These are phyloP conservation scores for Podospora pseudocomata DNA, from an alignment of 495 filamentous ascomycete species.

Conservation along the genomic window DNA sequence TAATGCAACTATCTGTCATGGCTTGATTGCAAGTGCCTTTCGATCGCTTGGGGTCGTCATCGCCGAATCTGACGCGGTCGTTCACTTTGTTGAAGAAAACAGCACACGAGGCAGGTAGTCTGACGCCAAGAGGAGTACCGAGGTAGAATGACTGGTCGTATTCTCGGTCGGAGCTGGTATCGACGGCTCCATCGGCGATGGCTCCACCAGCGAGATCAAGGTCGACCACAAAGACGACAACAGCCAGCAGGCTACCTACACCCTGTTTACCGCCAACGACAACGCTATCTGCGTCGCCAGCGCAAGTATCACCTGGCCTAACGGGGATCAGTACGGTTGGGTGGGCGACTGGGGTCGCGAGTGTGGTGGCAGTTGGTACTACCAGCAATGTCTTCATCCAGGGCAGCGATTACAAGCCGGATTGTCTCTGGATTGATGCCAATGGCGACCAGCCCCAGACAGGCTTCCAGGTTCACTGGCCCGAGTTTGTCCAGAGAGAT, in stretches of 20 bases:
- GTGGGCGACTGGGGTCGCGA: slow-evolving; percentile 29
- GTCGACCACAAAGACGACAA: slow-evolving; percentile 19
- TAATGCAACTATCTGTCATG: too few relatives aligned
- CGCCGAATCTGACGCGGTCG: too few relatives aligned
- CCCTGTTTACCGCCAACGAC: slow-evolving; percentile 32
- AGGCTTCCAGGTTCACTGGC: slow-evolving; percentile 36
- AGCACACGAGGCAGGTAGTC: too few relatives aligned
- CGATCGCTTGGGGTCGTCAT: too few relatives aligned
- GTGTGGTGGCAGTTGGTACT: slow-evolving; percentile 18
- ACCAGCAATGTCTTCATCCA: slow-evolving; percentile 8
- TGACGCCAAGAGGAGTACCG: too few relatives aligned
- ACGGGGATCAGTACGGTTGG: slow-evolving; percentile 28
- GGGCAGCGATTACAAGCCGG: slow-evolving; percentile 14
- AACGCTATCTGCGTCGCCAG: slow-evolving; percentile 33
- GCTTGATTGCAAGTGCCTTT: too few relatives aligned
- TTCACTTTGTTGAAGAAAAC: too few relatives aligned
- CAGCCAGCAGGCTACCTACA: slow-evolving; percentile 26
- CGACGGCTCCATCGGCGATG: slow-evolving; percentile 18
- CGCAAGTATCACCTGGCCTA: slow-evolving; percentile 28
- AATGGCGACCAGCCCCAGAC: slow-evolving; percentile 31
- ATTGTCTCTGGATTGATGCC: slow-evolving; percentile 34
- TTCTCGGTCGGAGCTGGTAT: too few relatives aligned
- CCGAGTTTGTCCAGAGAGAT: slow-evolving; percentile 8
- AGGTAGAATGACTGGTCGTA: too few relatives aligned
- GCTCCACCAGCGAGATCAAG: slow-evolving; percentile 24